Conservation (phyloP, 2,329 filamentous ascomycete species). For the Talaromyces sp. region DNA sequence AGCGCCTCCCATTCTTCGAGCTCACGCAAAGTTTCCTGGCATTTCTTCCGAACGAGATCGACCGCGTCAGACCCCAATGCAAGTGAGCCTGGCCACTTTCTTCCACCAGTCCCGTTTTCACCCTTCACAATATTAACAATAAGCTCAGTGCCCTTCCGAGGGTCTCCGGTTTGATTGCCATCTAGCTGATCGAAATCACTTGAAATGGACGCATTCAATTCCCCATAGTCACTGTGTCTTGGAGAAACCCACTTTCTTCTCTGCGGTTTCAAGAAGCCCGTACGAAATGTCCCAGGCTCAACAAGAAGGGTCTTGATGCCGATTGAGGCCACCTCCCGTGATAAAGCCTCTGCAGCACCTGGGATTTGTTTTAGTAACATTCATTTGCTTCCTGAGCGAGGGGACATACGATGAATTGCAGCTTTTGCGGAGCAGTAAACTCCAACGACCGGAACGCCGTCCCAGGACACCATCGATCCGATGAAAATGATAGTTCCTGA, state of each 20-base stretch:
- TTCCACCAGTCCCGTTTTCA: neutral
- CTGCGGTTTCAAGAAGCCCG: slow-evolving; percentile 5
- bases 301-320: slow-evolving; percentile 15
- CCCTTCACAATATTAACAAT: neutral
- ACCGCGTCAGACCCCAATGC: slow-evolving; percentile 1
- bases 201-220: neutral
- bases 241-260: neutral
- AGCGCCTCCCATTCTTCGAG: slow-evolving; percentile 10
- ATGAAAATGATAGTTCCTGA: slow-evolving; percentile 11
- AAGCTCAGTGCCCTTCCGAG: neutral
- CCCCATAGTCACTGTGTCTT: neutral
- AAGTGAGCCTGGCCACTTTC: neutral
- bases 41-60: slow-evolving; percentile 11
- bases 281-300: slow-evolving; percentile 16
- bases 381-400: neutral
- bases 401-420: slow-evolving; percentile 11
- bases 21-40: slow-evolving; percentile 9
- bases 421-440: slow-evolving; percentile 14
- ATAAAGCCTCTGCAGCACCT: slow-evolving; percentile 13
- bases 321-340: slow-evolving; percentile 1
- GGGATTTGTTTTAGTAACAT: neutral
- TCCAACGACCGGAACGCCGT: slow-evolving; percentile 10
- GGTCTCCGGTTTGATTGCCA: neutral
- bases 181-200: neutral
- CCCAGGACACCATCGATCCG: slow-evolving; percentile 15